Conservation (phyloP, 2,329 filamentous ascomycete genomes). For the Metarhizium rileyi region DNA sequence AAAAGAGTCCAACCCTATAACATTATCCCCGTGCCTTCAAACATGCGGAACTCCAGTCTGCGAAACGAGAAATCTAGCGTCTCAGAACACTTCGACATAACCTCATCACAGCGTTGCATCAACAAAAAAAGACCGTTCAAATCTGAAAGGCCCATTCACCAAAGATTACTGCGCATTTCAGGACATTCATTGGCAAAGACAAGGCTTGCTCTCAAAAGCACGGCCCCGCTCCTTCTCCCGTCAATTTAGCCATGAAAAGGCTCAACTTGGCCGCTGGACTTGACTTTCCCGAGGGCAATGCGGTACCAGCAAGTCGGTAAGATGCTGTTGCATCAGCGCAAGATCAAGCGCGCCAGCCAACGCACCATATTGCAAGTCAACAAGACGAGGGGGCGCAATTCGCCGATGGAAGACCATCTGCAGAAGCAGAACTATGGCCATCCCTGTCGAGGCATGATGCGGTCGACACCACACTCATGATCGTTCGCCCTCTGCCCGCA, state of each 20-base stretch:
- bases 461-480: background rate
- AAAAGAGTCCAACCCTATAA: background rate
- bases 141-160: background rate
- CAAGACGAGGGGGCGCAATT: background rate
- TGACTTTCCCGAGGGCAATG: background rate
- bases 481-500: background rate
- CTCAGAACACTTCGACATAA: background rate
- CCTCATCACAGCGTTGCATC: background rate
- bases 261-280: background rate
- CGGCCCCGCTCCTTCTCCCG: background rate
- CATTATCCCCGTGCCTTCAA: background rate
- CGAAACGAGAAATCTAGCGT: background rate
- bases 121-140: background rate
- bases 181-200: background rate
- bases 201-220: background rate
- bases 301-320: background rate
- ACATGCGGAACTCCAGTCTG: background rate
- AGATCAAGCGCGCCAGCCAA: background rate
- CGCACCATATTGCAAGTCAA: background rate
- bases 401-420: background rate
- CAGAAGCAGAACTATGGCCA: background rate
- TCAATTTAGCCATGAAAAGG: background rate
- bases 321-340: background rate
- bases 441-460: background rate
- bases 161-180: background rate